Evolutionary conservation across 129 eudicot genomes (phyloP).

Genomic region (Saposhnikovia divaricata): DNA sequence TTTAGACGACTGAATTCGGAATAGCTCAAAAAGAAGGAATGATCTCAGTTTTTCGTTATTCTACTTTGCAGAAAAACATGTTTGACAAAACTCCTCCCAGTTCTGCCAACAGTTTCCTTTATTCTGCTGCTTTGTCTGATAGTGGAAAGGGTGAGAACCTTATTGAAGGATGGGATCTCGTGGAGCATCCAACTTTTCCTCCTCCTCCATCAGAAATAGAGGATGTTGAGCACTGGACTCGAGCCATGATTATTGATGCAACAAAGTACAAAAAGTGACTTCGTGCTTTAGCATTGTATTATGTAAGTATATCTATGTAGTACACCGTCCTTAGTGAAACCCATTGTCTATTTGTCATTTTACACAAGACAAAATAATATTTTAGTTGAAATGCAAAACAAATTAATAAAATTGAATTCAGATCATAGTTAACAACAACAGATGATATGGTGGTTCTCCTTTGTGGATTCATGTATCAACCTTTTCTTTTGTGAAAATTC

Average conservation of each 20-base stretch:
- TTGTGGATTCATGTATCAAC: not conserved
- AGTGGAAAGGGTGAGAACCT: conserved; percentile 51
- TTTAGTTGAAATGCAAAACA: not conserved
- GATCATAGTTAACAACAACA: not conserved
- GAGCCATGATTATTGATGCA: conserved; percentile 97
- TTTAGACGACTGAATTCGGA: not conserved
- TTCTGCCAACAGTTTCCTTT: conserved; percentile 56
- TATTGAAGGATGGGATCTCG: conserved; percentile 90
- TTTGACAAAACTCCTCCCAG: conserved; percentile 45
- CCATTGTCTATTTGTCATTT: not conserved
- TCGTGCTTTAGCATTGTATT: not conserved
- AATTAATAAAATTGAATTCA: not conserved
- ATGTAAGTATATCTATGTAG: conserved; percentile 1
- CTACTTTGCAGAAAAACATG: conserved; percentile 49
- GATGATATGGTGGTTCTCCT: not conserved
- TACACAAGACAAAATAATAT: not conserved
- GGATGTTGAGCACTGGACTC: conserved; percentile 96
- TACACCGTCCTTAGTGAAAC: not conserved
- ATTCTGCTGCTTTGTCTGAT: conserved; percentile 42
- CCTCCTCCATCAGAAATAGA: conserved; percentile 96
- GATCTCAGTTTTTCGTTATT: conserved; percentile 2
- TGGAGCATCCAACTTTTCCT: conserved; percentile 82
- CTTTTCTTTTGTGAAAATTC: not conserved
- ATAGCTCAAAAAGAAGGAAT: not conserved
- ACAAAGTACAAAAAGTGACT: conserved; percentile 49